Base-by-base conservation (phyloP, 768 basidiomycete species). In the Phylloporus rhodoxanthus region DNA sequence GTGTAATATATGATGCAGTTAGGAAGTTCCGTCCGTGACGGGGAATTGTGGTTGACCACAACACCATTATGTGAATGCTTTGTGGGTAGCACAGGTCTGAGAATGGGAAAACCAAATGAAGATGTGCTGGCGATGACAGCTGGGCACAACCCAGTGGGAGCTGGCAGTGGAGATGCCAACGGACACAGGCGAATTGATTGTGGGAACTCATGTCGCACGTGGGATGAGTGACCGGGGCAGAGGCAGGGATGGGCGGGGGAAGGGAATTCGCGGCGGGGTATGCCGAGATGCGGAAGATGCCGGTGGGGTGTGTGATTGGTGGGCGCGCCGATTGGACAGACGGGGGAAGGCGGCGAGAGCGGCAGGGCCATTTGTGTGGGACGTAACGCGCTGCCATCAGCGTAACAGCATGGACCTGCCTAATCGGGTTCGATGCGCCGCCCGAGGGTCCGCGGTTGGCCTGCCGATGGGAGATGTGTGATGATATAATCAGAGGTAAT, bases 371-470 rank as follows among this genome's bases (percentile, higher is more conserved):
- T 47, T 54, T 57, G 61, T 59, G 61, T 66, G 56, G 54, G 50
- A 54, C 37, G 55, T 43, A 52, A 49, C 52, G 47, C 30, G 30
- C 20, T 33, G 28, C 47, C 62, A 58, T 45, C 57, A 59, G 19
- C 17, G 50, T 56, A 51, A 65, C 63, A 65, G 56, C 61, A 66
- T 51, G 53, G 23, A 50, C 21, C 0, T 63, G 5, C 64, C 51
- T 53, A 39, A 59, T 50, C 20, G 5, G 54, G 52, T 20, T 23
- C n/a, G 2, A 42, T 48, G 43, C 44, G 5, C 53, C 53, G 44
- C 49, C 66, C 66, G 66, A 69, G 66, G 66, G 21, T 50, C 66
- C 66, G 66, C 66, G 66, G 66, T 62, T 58, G 49, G 54, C 34
- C 47, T 62, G 61, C 62, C 60, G 59, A 58, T 59, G 50, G 9